Conservation (phyloP, 1,284 basidiomycete species). For the Thelephora terrestris region DNA sequence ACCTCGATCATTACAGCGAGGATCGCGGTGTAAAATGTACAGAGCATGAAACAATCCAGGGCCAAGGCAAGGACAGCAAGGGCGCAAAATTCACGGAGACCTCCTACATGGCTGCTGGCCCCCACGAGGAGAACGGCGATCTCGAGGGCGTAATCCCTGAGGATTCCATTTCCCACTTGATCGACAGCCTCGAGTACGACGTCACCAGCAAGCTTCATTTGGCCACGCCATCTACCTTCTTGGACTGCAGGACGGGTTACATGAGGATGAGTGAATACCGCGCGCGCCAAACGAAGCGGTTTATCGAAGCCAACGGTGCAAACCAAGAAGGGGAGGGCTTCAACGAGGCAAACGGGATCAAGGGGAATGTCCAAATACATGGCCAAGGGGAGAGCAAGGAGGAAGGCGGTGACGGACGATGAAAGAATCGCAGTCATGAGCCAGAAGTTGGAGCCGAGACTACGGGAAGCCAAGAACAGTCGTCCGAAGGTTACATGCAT, state of each 20-base stretch:
- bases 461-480: constrained; percentile 78
- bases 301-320: constrained; percentile 99
- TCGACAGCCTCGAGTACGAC: constrained; percentile 81
- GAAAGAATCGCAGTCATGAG: constrained; percentile 79
- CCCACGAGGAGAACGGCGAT: constrained; percentile 85
- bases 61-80: constrained; percentile 81
- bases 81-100: constrained; percentile 91
- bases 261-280: constrained; percentile 84
- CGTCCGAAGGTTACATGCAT: constrained; percentile 96
- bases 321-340: constrained; percentile 95
- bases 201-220: constrained; percentile 70
- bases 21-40: constrained; percentile 85
- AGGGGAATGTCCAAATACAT: constrained; percentile 80
- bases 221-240: constrained; percentile 30
- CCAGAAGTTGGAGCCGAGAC: constrained; percentile 86
- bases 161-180: constrained; percentile 71
- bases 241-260: constrained; percentile 42
- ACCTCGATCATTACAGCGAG: constrained; percentile 94
- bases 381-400: constrained; percentile 80
- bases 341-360: constrained; percentile 88
- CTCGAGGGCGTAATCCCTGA: constrained; percentile 90
- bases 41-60: constrained; percentile 83
- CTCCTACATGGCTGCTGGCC: constrained; percentile 81
- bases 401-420: constrained; percentile 80
- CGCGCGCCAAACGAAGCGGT: constrained; percentile 83